Conservation (phyloP, 805 yeast species). For the Barnettozyma botsteinii region DNA sequence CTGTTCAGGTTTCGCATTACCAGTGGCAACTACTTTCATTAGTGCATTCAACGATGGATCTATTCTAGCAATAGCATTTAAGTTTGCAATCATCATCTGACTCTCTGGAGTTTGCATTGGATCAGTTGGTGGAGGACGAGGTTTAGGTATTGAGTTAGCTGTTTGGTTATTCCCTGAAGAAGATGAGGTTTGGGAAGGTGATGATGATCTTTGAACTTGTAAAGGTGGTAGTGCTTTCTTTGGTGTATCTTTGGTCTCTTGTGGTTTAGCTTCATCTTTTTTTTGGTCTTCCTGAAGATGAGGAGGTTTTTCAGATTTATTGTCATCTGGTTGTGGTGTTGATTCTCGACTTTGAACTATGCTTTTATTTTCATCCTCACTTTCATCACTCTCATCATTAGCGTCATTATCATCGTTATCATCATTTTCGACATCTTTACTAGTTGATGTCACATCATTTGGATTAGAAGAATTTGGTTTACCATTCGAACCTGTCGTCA, state of each 20-base stretch:
- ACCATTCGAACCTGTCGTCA: too few relatives aligned
- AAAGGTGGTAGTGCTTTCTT: slow-evolving; percentile 15
- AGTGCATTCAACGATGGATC: slow-evolving; percentile 62
- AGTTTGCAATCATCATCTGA: slow-evolving; percentile 76
- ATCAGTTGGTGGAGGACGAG: slow-evolving; percentile 23
- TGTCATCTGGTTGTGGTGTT: slow-evolving; percentile 1
- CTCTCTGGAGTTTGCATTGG: slow-evolving; percentile 56
- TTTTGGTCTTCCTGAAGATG: neutral
- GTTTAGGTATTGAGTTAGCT: neutral
- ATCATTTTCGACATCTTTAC: slow-evolving; percentile 6
- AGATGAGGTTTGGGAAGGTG: slow-evolving; percentile 3
- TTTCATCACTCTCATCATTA: slow-evolving; percentile 9
- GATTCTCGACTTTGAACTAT: slow-evolving; percentile 4
- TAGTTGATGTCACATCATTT: neutral
- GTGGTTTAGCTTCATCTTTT: neutral
- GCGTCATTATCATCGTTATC: slow-evolving; percentile 1
- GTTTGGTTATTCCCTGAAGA: too few relatives aligned
- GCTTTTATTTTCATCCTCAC: slow-evolving; percentile 10
- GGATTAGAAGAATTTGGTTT: neutral
- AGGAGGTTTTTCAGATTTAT: neutral
- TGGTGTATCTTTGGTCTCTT: neutral
- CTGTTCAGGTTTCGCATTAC: slow-evolving; percentile 66
- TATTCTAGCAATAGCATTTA: slow-evolving; percentile 74
- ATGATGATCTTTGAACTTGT: slow-evolving; percentile 9
- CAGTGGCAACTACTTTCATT: slow-evolving; percentile 85